Conservation (phyloP, 1,284 basidiomycete species). For the Irpex rosettiformis region DNA sequence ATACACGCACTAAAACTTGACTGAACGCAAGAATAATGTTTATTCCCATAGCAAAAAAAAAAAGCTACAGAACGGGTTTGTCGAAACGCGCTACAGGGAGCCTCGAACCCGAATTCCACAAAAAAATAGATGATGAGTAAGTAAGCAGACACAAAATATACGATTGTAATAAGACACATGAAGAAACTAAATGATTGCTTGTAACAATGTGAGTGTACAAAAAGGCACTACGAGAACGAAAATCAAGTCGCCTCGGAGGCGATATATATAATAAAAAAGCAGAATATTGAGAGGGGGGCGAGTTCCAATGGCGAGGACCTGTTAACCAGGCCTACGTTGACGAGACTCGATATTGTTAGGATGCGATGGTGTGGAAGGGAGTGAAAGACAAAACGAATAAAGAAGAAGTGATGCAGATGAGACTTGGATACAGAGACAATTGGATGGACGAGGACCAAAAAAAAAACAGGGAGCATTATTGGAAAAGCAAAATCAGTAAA, state of each 20-base stretch:
- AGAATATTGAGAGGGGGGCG: not conserved
- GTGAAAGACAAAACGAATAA: no score
- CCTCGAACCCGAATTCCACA: not conserved
- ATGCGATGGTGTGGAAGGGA: no score
- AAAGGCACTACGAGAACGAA: not conserved
- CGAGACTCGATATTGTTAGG: no score
- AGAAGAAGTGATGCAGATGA: no score
- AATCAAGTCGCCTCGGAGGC: not conserved
- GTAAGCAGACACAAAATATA: not conserved
- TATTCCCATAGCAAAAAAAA: not conserved
- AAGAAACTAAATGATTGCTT: not conserved
- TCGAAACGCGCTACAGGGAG: not conserved
- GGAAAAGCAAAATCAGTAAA: no score
- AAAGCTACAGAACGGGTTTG: conserved; percentile 1
- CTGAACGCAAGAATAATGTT: not conserved
- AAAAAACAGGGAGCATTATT: no score
- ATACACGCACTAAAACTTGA: not conserved
- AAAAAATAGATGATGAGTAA: not conserved
- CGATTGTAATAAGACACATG: not conserved
- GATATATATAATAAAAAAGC: not conserved
- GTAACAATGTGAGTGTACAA: not conserved
- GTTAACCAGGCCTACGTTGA: no score
- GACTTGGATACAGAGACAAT: no score
- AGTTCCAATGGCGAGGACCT: no score
- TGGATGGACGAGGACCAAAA: no score